Conservation (phyloP, 1,284 basidiomycete species). For the Porodaedalea pini region DNA sequence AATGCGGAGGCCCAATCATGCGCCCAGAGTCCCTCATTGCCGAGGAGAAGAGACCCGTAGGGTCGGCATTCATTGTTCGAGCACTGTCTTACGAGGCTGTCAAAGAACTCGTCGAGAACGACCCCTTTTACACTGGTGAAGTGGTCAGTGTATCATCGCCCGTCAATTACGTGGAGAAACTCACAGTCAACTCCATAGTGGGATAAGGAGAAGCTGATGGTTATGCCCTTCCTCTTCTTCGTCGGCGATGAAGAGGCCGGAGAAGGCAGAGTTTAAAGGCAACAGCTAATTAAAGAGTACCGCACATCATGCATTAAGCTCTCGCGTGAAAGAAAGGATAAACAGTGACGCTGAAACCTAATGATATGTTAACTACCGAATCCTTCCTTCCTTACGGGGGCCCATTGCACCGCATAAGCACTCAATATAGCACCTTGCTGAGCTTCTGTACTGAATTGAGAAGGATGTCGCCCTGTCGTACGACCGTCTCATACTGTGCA, state of each 20-base stretch:
- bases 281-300: too few relatives aligned
- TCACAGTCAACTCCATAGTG: not conserved
- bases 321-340: too few relatives aligned
- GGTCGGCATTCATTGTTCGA: not conserved
- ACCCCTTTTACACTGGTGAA: not conserved
- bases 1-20: not conserved
- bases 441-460: slow-evolving; percentile 74
- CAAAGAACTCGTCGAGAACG: not conserved
- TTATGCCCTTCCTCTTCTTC: not conserved
- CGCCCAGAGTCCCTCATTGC: not conserved
- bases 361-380: too few relatives aligned
- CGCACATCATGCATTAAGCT: too few relatives aligned
- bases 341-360: too few relatives aligned
- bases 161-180: not conserved
- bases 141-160: not conserved
- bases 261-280: too few relatives aligned
- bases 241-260: too few relatives aligned
- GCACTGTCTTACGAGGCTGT: not conserved
- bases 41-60: slow-evolving; percentile 2
- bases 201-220: slow-evolving; percentile 1
- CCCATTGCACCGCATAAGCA: not conserved
- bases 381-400: too few relatives aligned
- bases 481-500: slow-evolving; percentile 86
- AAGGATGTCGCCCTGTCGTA: slow-evolving; percentile 86
- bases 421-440: slow-evolving; percentile 70